phyloP scores from a whole-genome alignment of 2,329 filamentous ascomycete genomes.

The Diaporthe sp. region DNA sequence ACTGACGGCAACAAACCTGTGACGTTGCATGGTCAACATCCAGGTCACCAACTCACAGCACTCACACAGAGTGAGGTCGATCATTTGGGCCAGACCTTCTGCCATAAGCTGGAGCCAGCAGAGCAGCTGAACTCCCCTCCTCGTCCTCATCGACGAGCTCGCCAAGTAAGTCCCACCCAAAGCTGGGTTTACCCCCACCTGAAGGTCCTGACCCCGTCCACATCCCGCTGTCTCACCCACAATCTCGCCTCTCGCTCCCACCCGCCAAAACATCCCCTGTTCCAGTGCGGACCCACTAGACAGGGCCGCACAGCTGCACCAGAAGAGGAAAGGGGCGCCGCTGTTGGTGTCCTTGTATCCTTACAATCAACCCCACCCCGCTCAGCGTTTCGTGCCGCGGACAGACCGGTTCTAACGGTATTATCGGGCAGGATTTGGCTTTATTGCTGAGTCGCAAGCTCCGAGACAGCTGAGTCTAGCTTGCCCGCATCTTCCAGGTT shows the following conservation, averaged over 20 bases:
- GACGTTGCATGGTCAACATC: constrained; percentile 29
- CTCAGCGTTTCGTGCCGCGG: constrained; percentile 31
- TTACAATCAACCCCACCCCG: constrained; percentile 26
- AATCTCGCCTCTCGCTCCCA: constrained; percentile 30
- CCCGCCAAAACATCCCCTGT: constrained; percentile 36
- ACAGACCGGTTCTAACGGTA: constrained; percentile 19
- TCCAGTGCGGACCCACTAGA: constrained; percentile 26
- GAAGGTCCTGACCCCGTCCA: constrained; percentile 10
- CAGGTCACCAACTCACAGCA: constrained; percentile 13
- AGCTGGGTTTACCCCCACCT: constrained; percentile 4
- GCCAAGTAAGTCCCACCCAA: constrained; percentile 2
- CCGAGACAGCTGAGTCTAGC: background rate
- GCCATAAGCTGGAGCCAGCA: constrained; percentile 9
- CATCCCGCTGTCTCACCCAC: constrained; percentile 35
- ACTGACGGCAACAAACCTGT: constrained; percentile 25
- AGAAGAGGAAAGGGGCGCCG: constrained; percentile 31
- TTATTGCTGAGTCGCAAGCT: constrained; percentile 25
- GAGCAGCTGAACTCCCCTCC: background rate
- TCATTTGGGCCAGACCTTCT: background rate
- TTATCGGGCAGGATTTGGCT: constrained; percentile 13
- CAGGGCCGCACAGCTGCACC: constrained; percentile 26
- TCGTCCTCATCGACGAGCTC: constrained; percentile 1
- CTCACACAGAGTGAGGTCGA: background rate
- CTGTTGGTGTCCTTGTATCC: background rate
- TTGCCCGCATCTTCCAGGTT: constrained; percentile 9